Evolutionary conservation across 2,329 filamentous ascomycete species (phyloP), one percentile per base, ranked within the genome.

Genomic region (Cadophora luteo-olivacea): DNA sequence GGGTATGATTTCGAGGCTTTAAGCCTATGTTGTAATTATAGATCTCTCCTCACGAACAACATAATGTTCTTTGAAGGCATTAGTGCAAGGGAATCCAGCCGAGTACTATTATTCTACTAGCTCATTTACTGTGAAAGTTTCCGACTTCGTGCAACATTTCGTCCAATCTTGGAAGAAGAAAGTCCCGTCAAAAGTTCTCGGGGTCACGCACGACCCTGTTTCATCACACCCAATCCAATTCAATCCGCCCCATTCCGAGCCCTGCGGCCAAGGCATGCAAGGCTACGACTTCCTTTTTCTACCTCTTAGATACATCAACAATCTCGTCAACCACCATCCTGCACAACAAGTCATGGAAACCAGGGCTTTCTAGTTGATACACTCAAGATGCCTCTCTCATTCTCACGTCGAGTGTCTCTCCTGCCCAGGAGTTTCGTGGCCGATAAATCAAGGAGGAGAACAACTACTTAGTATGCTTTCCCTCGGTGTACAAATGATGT

Each of bases 11-110:
- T 73, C 61, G 61, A 57, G 69, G 65, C 58, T 61, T 69, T 64
- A 70, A 72, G 70, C 71, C 72, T 73, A 36, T 74, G 70, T 76
- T 77, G 76, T 77, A 78, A 75, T 77, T 75, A 65, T 77, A 78
- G 70, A 73, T 74, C 76, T 76, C 76, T 75, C 69, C 76, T 76
- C 74, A 72, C 57, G 69, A 73, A 68, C 58, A 62, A 67, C 38
- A 67, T 45, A 61, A 67, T 67, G 69, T 70, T 72, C 49, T 62
- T 36, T 32, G 48, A 61, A 52, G n/a, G 22, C 38, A 57, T n/a
- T 54, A 48, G 49, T 48, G 5, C 29, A 25, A 38, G 45, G 49
- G 49, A 38, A 25, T 29, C 36, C 25, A 48, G 3, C 19, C 16
- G 38, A 4, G 58, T 48, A 25, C 36, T 45, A 16, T 41, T 36